phyloP scores from a whole-genome alignment of 1,284 basidiomycete genomes.

The Rhodotorula sp. region DNA sequence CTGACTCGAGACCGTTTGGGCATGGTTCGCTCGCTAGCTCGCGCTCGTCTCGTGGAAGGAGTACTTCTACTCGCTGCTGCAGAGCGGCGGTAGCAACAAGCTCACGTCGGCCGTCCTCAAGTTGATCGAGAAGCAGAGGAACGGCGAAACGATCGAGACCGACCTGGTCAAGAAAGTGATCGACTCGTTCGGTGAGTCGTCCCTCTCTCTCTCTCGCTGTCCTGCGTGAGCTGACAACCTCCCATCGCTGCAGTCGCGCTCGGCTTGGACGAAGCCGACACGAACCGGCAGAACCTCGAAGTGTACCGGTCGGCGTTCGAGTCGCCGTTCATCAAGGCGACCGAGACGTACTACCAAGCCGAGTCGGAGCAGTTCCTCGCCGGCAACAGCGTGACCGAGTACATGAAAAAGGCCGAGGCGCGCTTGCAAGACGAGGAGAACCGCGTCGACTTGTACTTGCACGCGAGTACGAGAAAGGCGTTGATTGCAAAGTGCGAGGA shows the following conservation, averaged over 20 bases:
- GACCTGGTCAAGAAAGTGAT: conserved; percentile 93
- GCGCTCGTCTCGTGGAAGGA: conserved; percentile 94
- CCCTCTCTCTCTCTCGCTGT: too few species aligned
- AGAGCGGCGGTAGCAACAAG: conserved; percentile 63
- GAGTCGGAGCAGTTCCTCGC: conserved; percentile 89
- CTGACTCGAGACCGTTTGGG: background rate
- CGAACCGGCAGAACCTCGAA: conserved; percentile 88
- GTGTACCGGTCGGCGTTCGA: conserved; percentile 94
- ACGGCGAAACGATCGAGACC: conserved; percentile 92
- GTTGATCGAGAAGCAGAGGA: conserved; percentile 87
- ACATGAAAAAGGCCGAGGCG: conserved; percentile 93
- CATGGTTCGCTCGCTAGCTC: conserved; percentile 59
- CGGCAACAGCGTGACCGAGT: conserved; percentile 89
- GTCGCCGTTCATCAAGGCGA: conserved; percentile 79
- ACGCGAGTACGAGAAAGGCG: conserved; percentile 77
- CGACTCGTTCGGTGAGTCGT: conserved; percentile 72
- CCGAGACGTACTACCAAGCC: conserved; percentile 85
- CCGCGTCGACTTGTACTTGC: conserved; percentile 90
- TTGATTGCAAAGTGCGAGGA: conserved; percentile 89
- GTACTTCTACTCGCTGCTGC: conserved; percentile 85
- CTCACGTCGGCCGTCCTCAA: conserved; percentile 84
- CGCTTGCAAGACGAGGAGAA: conserved; percentile 92
- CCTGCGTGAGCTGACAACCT: too few species aligned
- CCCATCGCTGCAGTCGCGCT: conserved; percentile 66
- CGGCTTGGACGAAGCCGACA: conserved; percentile 86